Base-by-base conservation (phyloP, 2,329 filamentous ascomycete genomes). In the Alternaria infectoria region DNA sequence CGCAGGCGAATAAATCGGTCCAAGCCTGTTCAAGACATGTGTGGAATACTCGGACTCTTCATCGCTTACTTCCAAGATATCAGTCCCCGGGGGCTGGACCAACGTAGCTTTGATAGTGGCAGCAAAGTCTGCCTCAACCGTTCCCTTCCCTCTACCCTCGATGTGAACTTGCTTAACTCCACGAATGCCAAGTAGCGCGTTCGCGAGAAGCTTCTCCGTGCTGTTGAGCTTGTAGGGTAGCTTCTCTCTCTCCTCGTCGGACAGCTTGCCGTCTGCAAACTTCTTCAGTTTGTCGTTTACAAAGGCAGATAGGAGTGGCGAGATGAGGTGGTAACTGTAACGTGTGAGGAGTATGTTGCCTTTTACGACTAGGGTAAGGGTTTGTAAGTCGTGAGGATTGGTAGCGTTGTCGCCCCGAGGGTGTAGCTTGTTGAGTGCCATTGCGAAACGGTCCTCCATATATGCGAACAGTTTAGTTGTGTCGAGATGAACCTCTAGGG, bases 141-240 rank as follows among this genome's bases (percentile, higher is more conserved):
- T 32, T 9, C 54, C 54, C 4, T 23, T 32, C 3, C 52, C 52
- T 54, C n/a, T 54, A 2, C 43, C 9, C 44, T 46, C 36, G 5
- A 56, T 56, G 32, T 47, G 26, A 40, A 71, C 61, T 3, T 58
- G 51, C n/a, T 56, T 23, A 6, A 74, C 52, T 15, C 63, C 66
- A 5, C 69, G 68, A 47, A 73, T 65, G 3, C 62, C 65, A 9
- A 69, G 58, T 3, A 74, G 62, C 7, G 72, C 68, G 19, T 57
- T 66, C 10, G 66, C 44, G 10, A 70, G 17, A 4, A 40, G 50
- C 26, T 62, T 66, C 26, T 71, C 67, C 3, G 57, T 61, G 28
- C 60, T 60, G 49, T 64, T 56, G 50, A 67, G 30, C 11, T 50
- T 55, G 54, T 61, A 69, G 4, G 56, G 36, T 0, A 66, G 51